Percentiles rank a stretch among this genome's conserved stretches.
These are phyloP conservation scores for Diplodia sapinea DNA, from an alignment of 2,329 filamentous ascomycete species.

Conservation along the genomic window DNA sequence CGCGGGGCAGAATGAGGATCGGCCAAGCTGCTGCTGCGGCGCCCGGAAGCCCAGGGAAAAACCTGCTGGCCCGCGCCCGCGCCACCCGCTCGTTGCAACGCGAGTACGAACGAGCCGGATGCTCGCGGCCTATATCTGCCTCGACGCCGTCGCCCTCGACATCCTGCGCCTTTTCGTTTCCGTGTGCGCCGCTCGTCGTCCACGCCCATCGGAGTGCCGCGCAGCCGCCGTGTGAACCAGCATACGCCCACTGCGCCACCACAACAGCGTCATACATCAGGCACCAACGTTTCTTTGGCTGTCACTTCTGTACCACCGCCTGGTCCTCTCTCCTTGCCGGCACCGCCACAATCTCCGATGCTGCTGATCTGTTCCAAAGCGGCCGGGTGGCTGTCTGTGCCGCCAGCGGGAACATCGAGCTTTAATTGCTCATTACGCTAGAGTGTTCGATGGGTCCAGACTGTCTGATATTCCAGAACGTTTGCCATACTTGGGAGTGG, in stretches of 20 bases:
- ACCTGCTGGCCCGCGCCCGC: slow-evolving; percentile 19
- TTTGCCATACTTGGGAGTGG: no score
- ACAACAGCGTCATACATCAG: slow-evolving; percentile 16
- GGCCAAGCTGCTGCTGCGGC: slow-evolving; percentile 10
- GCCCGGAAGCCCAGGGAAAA: slow-evolving; percentile 26
- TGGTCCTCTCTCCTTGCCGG: background rate
- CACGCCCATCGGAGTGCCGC: background rate
- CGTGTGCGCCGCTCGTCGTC: background rate
- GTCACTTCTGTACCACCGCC: background rate
- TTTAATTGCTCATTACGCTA: slow-evolving; percentile 18
- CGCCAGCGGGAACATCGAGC: background rate
- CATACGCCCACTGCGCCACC: slow-evolving; percentile 16
- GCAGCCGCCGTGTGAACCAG: background rate
- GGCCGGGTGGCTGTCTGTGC: slow-evolving; percentile 16
- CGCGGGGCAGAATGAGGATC: slow-evolving; percentile 31
- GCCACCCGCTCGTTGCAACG: slow-evolving; percentile 20
- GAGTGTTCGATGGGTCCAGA: background rate
- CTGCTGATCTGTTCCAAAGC: slow-evolving; percentile 10
- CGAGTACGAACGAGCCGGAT: slow-evolving; percentile 22
- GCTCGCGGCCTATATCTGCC: slow-evolving; percentile 13
- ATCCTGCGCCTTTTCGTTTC: background rate
- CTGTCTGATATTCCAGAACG: background rate
- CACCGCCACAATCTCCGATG: slow-evolving; percentile 27
- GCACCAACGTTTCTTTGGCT: slow-evolving; percentile 13
- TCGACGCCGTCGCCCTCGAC: background rate